Evolutionary conservation across 192 early-diverging fungal genomes (phyloP), one percentile per base, ranked within the genome.

Genomic region (Kickxella alabastrina): DNA sequence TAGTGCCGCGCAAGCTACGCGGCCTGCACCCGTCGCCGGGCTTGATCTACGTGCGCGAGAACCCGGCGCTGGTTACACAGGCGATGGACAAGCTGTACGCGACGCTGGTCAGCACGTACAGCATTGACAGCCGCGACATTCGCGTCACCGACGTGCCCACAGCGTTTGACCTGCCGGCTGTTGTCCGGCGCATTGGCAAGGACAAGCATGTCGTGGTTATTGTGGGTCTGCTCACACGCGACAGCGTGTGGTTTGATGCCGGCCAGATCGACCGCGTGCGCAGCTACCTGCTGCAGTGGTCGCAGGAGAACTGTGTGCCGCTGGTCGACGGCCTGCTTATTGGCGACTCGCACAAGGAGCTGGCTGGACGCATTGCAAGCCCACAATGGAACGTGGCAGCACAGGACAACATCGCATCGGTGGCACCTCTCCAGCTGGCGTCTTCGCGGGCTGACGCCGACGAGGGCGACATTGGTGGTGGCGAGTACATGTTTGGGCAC

Each of bases 91-190:
- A 51, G 44, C 48, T 74, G n/a, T 74, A 62, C 32, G 62, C 41
- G 6, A 51, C 62, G 24, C 47, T 74, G 45, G 58, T 65, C 6
- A 25, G 38, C 12, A 38, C 49, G 0, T 65, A 54, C 51, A 40
- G 42, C 45, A 46, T 73, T 4, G 70, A 73, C 57, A 40, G 52
- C 14, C 52, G 57, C 23, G 70, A 73, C 28, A 73, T 73, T 6
- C 58, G 63, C 7, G 70, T 73, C 10, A 44, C 62, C 6, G 59
- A 73, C 46, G 70, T 73, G 26, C 70, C 70, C 1, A 73, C 70
- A 0, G 58, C 37, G 4, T 73, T 43, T 28, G 70, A 73, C 52
- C 35, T 73, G 41, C 70, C 70, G 3, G 36, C 40, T 8, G 70
- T 63, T 0, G 70, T 73, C 41, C 62, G 70, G 42, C 62, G 61